phyloP scores from a whole-genome alignment of 2,329 filamentous ascomycete species.

The Xylaria digitata region DNA sequence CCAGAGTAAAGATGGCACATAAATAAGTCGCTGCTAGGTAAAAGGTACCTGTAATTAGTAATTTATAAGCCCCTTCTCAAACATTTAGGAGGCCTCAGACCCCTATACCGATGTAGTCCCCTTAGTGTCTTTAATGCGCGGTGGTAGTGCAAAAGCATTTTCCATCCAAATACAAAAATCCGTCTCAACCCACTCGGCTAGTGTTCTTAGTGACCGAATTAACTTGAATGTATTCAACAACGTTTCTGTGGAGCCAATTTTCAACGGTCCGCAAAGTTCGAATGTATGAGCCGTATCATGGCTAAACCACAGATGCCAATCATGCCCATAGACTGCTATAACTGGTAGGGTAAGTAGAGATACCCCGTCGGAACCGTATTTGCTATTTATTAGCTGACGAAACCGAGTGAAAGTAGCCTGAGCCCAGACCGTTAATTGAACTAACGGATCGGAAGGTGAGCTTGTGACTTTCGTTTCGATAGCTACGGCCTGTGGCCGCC shows the following conservation, averaged over 20 bases:
- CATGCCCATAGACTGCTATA: neutral
- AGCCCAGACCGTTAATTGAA: neutral
- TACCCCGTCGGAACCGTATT: neutral
- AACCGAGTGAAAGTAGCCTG: neutral
- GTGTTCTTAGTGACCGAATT: neutral
- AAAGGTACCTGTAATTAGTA: too few species aligned
- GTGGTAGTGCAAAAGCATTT: conserved; percentile 3
- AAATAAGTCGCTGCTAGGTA: too few species aligned
- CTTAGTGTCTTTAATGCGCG: too few species aligned
- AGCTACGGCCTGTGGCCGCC: neutral
- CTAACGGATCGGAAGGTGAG: neutral
- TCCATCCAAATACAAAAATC: neutral
- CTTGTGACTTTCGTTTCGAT: neutral
- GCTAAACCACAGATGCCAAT: conserved; percentile 5
- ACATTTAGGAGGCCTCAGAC: too few species aligned
- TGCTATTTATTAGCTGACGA: neutral
- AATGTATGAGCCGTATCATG: neutral
- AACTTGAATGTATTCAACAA: neutral
- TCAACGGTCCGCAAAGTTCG: conserved; percentile 4
- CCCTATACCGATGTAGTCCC: too few species aligned
- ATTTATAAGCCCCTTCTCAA: too few species aligned
- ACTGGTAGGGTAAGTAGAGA: neutral
- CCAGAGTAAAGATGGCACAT: too few species aligned
- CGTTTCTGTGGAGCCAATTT: neutral
- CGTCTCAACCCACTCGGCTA: neutral